phyloP scores from a whole-genome alignment of 371 early-diverging fungal genomes.

The Mucor indicus region DNA sequence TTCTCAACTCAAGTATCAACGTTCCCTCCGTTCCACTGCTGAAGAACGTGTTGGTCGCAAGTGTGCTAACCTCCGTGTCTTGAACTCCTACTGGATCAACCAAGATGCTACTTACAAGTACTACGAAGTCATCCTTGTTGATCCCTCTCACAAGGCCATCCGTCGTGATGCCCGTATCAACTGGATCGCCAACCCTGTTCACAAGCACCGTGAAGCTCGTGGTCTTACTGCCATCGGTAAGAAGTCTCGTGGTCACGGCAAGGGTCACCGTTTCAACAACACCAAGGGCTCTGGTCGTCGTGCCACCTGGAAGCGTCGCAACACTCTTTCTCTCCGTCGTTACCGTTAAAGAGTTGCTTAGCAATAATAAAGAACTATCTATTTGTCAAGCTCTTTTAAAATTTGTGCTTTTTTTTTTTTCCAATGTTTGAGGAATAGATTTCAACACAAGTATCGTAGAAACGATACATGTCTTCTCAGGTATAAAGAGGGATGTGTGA shows the following conservation, averaged over 20 bases:
- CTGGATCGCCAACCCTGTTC: constrained; percentile 97
- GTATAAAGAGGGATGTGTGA: no score
- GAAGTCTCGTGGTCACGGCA: constrained; percentile 97
- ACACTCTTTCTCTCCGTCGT: constrained; percentile 80
- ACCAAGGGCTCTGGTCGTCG: constrained; percentile 95
- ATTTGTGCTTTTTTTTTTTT: no score
- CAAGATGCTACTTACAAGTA: constrained; percentile 98
- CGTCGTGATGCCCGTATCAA: constrained; percentile 97
- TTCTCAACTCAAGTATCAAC: constrained; percentile 95
- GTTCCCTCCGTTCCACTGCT: constrained; percentile 89
- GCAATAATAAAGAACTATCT: no score
- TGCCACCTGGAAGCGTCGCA: constrained; percentile 71
- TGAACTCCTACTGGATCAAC: constrained; percentile 99
- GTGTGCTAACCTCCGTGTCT: constrained; percentile 93
- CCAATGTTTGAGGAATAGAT: no score
- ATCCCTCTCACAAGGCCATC: constrained; percentile 96
- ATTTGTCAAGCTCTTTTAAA: no score
- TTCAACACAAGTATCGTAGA: no score
- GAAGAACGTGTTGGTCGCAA: constrained; percentile 97
- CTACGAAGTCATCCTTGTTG: constrained; percentile 98
- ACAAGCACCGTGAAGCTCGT: constrained; percentile 98
- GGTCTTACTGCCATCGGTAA: constrained; percentile 96
- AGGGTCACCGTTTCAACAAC: constrained; percentile 98
- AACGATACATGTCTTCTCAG: no score
- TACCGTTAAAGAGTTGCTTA: constrained; percentile 71